Percentiles rank a stretch among this genome's conserved stretches.
phyloP scores from a whole-genome alignment of 2,329 filamentous ascomycete genomes.

The Alternaria consortialis region DNA sequence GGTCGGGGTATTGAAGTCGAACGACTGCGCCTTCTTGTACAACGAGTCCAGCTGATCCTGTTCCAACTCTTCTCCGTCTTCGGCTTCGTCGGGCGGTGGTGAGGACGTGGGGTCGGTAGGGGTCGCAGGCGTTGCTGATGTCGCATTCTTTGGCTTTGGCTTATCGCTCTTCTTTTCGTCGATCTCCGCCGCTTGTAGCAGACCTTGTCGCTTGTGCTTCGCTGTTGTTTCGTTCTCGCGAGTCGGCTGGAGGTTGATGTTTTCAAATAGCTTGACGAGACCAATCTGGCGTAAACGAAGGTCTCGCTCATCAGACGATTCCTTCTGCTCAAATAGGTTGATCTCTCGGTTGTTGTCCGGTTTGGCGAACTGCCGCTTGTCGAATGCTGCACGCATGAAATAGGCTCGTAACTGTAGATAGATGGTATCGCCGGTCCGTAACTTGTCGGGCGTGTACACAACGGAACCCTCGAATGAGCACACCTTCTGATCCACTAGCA shows the following conservation, averaged over 20 bases:
- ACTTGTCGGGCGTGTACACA: conserved; percentile 84
- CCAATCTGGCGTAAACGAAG: conserved; percentile 86
- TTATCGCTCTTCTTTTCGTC: conserved; percentile 73
- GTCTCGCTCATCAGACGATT: conserved; percentile 84
- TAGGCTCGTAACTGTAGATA: conserved; percentile 86
- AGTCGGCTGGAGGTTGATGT: conserved; percentile 83
- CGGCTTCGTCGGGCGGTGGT: conserved; percentile 69
- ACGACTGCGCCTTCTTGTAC: conserved; percentile 95
- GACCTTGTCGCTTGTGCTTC: conserved; percentile 81
- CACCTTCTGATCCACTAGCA: conserved; percentile 87
- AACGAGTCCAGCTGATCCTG: conserved; percentile 93
- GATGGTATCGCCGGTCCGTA: conserved; percentile 93
- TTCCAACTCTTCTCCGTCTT: conserved; percentile 90
- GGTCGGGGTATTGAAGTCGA: conserved; percentile 91
- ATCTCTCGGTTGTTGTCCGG: conserved; percentile 75
- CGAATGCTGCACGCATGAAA: conserved; percentile 77
- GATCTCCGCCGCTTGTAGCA: conserved; percentile 87
- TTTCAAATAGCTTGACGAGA: conserved; percentile 86
- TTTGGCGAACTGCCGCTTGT: conserved; percentile 67
- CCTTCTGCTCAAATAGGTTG: conserved; percentile 82
- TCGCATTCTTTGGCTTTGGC: conserved; percentile 59
- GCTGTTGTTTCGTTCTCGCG: conserved; percentile 76
- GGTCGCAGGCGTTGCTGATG: conserved; percentile 37
- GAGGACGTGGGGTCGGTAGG: conserved; percentile 58
- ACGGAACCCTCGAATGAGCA: conserved; percentile 88